phyloP scores from a whole-genome alignment of 2,329 filamentous ascomycete species.

The Didymella lethalis region DNA sequence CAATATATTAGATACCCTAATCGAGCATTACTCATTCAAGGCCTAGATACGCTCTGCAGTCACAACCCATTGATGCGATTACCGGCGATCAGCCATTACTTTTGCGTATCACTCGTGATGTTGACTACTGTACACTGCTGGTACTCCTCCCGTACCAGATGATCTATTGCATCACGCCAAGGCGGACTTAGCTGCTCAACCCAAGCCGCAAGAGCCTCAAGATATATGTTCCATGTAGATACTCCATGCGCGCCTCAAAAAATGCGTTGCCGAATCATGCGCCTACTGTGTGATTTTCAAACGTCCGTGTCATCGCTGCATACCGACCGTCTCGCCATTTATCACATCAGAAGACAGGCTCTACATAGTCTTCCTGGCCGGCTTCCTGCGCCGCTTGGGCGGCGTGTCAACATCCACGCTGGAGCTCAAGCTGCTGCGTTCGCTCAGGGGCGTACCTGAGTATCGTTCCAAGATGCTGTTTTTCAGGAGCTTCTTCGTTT shows the following conservation, averaged over 20 bases:
- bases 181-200: not conserved
- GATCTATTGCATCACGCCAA: conserved; percentile 1
- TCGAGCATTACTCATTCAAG: no score
- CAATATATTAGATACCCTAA: no score
- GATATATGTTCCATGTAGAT: conserved; percentile 5
- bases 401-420: conserved; percentile 37
- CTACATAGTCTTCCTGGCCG: conserved; percentile 44
- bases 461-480: conserved; percentile 36
- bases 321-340: not conserved
- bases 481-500: conserved; percentile 36
- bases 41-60: no score
- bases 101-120: not conserved
- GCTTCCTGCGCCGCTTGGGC: conserved; percentile 32
- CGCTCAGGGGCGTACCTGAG: conserved; percentile 36
- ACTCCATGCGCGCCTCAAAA: conserved; percentile 8
- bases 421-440: conserved; percentile 36
- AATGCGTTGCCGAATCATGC: conserved; percentile 11
- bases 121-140: not conserved
- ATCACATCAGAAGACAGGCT: conserved; percentile 1
- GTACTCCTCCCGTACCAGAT: not conserved
- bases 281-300: not conserved
- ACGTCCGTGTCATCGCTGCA: not conserved
- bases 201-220: not conserved
- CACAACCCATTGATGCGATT: no score
- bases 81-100: not conserved